Conservation (phyloP, 371 early-diverging fungal species). For the Rhizopus stolonifer region DNA sequence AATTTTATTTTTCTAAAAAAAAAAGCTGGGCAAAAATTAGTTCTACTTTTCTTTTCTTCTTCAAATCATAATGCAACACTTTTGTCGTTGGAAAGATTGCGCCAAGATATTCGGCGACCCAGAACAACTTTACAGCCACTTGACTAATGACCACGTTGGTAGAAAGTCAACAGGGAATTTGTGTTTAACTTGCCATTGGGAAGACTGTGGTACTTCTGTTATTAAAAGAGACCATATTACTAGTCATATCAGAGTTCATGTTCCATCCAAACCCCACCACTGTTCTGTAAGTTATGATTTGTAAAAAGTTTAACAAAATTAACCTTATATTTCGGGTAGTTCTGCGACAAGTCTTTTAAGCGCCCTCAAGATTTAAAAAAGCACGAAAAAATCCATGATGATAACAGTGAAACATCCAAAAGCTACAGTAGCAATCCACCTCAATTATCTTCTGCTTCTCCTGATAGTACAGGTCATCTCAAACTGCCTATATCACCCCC, state of each 20-base stretch:
- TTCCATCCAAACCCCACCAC: conserved; percentile 80
- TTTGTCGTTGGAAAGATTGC: conserved; percentile 57
- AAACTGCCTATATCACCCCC: conserved; percentile 26
- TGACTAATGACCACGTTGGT: conserved; percentile 85
- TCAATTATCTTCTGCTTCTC: not conserved
- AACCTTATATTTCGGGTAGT: conserved; percentile 22
- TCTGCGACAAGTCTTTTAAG: conserved; percentile 80
- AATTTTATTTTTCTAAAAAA: not conserved
- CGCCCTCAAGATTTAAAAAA: conserved; percentile 88
- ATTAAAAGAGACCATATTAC: conserved; percentile 92
- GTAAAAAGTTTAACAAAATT: not conserved
- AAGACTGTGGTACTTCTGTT: conserved; percentile 67
- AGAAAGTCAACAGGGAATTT: conserved; percentile 82
- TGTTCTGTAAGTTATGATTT: conserved; percentile 53
- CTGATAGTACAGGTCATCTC: not conserved
- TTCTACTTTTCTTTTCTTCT: not conserved
- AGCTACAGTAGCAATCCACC: conserved; percentile 2
- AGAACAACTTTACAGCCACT: conserved; percentile 78
- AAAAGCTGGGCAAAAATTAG: not conserved
- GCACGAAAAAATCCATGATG: conserved; percentile 78
- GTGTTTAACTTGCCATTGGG: conserved; percentile 86
- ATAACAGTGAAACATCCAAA: conserved; percentile 19
- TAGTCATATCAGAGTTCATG: conserved; percentile 86
- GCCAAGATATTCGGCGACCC: conserved; percentile 62
- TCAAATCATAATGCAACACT: not conserved